A percentile compares a stretch with the other conserved stretches of the same genome.
phyloP scores from a whole-genome alignment of 441 rosid genomes.

The Sinapis alba region DNA sequence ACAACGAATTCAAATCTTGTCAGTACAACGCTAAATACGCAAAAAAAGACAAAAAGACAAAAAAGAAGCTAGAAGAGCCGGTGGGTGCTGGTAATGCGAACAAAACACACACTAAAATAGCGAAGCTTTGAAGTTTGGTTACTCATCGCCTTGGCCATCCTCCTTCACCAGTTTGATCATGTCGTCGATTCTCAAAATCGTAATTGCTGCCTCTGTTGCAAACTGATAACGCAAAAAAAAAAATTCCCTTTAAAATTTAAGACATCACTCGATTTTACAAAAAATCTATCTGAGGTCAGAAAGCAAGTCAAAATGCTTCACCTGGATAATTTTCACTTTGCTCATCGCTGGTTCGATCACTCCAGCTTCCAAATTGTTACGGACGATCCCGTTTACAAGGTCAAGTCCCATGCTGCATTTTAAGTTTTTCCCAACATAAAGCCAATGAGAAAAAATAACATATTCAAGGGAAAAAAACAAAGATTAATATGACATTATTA shows the following conservation, averaged over 20 bases:
- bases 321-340: slow-evolving; percentile 99
- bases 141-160: slow-evolving; percentile 75
- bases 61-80: slow-evolving; percentile 8
- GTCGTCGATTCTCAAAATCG: slow-evolving; percentile 95
- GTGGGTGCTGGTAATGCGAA: slow-evolving; percentile 3
- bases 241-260: slow-evolving; percentile 1
- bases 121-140: background rate
- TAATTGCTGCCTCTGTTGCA: slow-evolving; percentile 99
- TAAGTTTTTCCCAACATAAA: slow-evolving; percentile 14
- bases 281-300: background rate
- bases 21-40: background rate
- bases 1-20: background rate
- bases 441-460: background rate
- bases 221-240: slow-evolving; percentile 63
- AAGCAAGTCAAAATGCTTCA: slow-evolving; percentile 27
- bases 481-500: too few species aligned
- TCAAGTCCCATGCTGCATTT: slow-evolving; percentile 93
- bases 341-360: slow-evolving; percentile 99
- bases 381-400: slow-evolving; percentile 75
- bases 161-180: slow-evolving; percentile 97
- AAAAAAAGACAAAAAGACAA: background rate
- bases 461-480: too few species aligned
- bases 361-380: slow-evolving; percentile 97
- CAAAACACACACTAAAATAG: slow-evolving; percentile 17
- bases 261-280: background rate